Percentiles rank a stretch among this genome's conserved stretches.
These are phyloP conservation scores for Brasenia schreberi DNA, from an alignment of 164 flowering plant species.

Conservation along the genomic window DNA sequence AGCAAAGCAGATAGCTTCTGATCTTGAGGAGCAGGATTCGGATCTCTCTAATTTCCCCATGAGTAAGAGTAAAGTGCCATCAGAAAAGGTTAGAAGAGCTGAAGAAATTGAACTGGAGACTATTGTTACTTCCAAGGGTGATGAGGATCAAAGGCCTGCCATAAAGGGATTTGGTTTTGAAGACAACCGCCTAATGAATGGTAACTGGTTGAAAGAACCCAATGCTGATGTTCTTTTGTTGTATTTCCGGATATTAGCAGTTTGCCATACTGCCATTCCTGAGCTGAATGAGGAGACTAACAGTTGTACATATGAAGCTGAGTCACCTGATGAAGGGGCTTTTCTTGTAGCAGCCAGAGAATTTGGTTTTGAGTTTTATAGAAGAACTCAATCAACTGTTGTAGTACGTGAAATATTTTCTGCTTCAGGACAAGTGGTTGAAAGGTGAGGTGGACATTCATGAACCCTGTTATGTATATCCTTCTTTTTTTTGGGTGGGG, in stretches of 20 bases:
- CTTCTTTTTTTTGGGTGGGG: too few species aligned
- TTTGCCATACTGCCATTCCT: slow-evolving; percentile 88
- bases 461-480: too few species aligned
- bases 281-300: slow-evolving; percentile 79
- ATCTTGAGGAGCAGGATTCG: slow-evolving; percentile 9
- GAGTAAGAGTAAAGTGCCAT: background rate
- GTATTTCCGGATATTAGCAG: slow-evolving; percentile 62
- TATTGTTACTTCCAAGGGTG: slow-evolving; percentile 31
- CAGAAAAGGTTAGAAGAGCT: slow-evolving; percentile 6
- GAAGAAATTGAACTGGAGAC: slow-evolving; percentile 58
- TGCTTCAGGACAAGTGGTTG: slow-evolving; percentile 32
- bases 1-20: slow-evolving; percentile 59
- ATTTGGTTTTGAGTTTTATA: slow-evolving; percentile 92
- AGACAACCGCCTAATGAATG: slow-evolving; percentile 62
- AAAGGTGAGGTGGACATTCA: slow-evolving; percentile 41
- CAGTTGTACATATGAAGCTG: slow-evolving; percentile 67
- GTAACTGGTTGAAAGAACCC: slow-evolving; percentile 68
- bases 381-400: slow-evolving; percentile 77
- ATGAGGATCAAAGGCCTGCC: slow-evolving; percentile 11
- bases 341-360: slow-evolving; percentile 97
- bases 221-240: slow-evolving; percentile 30
- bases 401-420: slow-evolving; percentile 59
- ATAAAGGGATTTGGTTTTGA: slow-evolving; percentile 84
- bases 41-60: background rate
- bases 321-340: slow-evolving; percentile 98